Evolutionary conservation across 352 stramenopile species (phyloP), one percentile per base, ranked within the genome.

Genomic region (Pelagophyceae sp.): DNA sequence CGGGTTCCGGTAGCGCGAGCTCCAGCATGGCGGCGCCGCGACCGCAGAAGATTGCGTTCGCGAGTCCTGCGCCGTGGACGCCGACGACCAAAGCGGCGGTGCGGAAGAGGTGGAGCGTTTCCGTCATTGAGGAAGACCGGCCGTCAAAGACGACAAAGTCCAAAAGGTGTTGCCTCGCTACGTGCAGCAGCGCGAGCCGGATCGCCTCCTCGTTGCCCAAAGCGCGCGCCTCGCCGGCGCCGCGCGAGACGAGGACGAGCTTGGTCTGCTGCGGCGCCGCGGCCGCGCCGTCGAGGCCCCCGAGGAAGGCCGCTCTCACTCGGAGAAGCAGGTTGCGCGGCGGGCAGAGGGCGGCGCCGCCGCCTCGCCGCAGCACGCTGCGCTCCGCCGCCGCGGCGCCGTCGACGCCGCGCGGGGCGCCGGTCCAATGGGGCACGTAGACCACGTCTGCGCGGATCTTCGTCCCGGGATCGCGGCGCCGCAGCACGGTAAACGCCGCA

Each of bases 1-100:
- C 67, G 15, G 67, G 5, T n/a, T 74, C 67, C 2, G 67, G 67
- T 0, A 74, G 67, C 35, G 35, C n/a, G 15, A 74, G 67, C 67
- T 74, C 67, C 15, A 74, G 38, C 11, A 74, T 1, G 2, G 67
- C 67, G 35, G 67, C 67, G 67, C 67, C 67, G 17, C 2, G 35
- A 11, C 25, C 11, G 33, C 31, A 54, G 67, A 74, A 74, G 38
- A 74, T 2, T 11, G 6, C 31, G 67, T 74, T 74, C 35, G 67
- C 67, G 37, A 74, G 67, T 11, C 67, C 67, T 23, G 67, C 67
- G 67, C 67, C 67, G 67, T 74, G 67, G 33, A 74, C 67, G 67
- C 67, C 67, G 20, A 74, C 67, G 67, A 74, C 67, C 15, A 74
- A 37, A 5, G 35, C 35, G 35, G 67, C 67, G 5, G 35, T 11